Conservation (phyloP, 192 early-diverging fungal species). For the Coemansia sp. region DNA sequence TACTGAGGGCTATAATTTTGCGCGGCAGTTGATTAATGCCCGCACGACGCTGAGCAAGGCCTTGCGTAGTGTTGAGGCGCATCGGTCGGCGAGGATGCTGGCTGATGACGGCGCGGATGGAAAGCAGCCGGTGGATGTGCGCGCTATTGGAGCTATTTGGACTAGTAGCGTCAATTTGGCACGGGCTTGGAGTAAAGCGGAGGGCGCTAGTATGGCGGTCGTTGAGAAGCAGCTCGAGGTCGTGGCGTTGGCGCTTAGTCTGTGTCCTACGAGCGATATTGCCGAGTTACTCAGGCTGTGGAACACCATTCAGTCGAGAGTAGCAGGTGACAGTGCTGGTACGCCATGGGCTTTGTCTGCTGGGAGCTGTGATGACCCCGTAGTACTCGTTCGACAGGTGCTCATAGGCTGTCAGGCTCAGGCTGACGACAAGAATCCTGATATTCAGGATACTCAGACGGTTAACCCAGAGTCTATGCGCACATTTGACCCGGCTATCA, state of each 20-base stretch:
- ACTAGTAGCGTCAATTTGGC: constrained; percentile 18
- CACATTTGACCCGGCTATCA: constrained; percentile 47
- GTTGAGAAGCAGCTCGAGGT: constrained; percentile 20
- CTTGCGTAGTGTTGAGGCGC: constrained; percentile 9
- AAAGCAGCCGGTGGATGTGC: constrained; percentile 18
- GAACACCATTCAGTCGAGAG: constrained; percentile 15
- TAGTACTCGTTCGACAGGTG: neutral
- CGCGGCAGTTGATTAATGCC: constrained; percentile 29
- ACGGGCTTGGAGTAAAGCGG: neutral
- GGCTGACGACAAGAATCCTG: neutral
- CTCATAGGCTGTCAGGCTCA: neutral
- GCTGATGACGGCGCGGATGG: neutral
- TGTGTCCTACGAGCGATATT: constrained; percentile 33
- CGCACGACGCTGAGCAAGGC: constrained; percentile 13
- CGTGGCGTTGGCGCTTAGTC: constrained; percentile 30
- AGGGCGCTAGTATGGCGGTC: neutral
- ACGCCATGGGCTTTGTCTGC: neutral
- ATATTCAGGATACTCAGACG: neutral
- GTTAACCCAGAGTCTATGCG: constrained; percentile 20
- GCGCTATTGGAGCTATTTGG: constrained; percentile 31
- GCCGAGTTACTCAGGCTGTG: constrained; percentile 27
- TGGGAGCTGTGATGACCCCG: neutral
- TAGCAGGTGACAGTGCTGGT: neutral
- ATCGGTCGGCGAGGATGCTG: constrained; percentile 20
- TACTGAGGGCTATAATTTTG: constrained; percentile 18